phyloP scores from a whole-genome alignment of 2,329 filamentous ascomycete species.

The Biscogniauxia marginata region DNA sequence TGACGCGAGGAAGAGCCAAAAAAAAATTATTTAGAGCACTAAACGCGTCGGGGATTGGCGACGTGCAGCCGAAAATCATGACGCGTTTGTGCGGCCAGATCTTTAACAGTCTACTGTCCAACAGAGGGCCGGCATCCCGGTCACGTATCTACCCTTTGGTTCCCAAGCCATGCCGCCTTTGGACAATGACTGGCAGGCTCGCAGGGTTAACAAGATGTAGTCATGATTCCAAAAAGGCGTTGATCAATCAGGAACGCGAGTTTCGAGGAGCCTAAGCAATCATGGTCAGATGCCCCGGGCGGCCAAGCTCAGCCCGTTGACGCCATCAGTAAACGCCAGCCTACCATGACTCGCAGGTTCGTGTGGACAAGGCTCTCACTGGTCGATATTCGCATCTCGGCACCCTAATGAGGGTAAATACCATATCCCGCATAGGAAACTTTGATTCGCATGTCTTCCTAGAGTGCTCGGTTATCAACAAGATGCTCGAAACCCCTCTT shows the following conservation, averaged over 20 bases:
- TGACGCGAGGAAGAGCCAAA: slow-evolving; percentile 13
- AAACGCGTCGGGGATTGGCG: slow-evolving; percentile 21
- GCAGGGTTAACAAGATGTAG: background rate
- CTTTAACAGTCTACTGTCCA: slow-evolving; percentile 1
- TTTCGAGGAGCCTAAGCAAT: slow-evolving; percentile 1
- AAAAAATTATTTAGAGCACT: background rate
- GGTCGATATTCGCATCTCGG: background rate
- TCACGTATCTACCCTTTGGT: background rate
- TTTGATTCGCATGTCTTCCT: background rate
- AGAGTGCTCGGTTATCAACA: background rate
- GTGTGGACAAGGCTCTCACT: background rate
- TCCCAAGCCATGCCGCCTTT: background rate
- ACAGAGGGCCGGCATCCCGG: background rate
- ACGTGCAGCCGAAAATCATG: slow-evolving; percentile 14
- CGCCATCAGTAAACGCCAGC: background rate
- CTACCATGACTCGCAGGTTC: background rate
- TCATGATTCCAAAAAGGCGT: background rate
- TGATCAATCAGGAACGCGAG: slow-evolving; percentile 9
- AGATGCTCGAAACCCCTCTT: background rate
- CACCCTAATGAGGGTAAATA: background rate
- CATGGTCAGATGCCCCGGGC: slow-evolving; percentile 1
- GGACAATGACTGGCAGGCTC: background rate
- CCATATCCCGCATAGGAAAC: background rate
- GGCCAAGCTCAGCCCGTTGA: background rate
- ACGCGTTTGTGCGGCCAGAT: slow-evolving; percentile 16